Evolutionary conservation across 805 yeast species (phyloP).

Genomic region (Teunomyces gatunensis): DNA sequence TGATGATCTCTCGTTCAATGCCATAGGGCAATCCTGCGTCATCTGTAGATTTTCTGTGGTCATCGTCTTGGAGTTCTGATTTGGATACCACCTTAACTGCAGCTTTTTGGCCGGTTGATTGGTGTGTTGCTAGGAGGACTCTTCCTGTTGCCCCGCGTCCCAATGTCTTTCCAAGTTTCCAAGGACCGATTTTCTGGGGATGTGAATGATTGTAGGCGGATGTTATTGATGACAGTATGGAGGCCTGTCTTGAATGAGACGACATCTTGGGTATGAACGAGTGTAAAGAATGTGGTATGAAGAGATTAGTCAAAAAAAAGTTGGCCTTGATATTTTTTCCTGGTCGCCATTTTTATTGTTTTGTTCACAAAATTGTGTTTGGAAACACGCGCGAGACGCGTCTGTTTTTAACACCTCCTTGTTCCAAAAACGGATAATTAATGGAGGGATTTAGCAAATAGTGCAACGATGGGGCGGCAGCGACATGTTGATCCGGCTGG

Average conservation of each 20-base stretch:
- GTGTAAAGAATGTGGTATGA: neutral
- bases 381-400: conserved; percentile 4
- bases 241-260: conserved; percentile 57
- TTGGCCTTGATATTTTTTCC: neutral
- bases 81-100: conserved; percentile 84
- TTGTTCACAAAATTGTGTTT: conserved; percentile 1
- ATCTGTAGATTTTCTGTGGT: conserved; percentile 33
- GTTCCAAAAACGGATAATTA: neutral
- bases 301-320: neutral
- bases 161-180: conserved; percentile 75
- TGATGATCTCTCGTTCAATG: conserved; percentile 94
- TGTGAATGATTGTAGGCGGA: conserved; percentile 44
- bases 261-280: conserved; percentile 2
- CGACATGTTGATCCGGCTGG: neutral
- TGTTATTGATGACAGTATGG: conserved; percentile 55
- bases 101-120: conserved; percentile 67
- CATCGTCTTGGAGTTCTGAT: conserved; percentile 43
- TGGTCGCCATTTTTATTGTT: neutral
- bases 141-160: conserved; percentile 85
- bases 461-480: neutral
- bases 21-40: conserved; percentile 85
- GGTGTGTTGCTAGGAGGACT: conserved; percentile 71
- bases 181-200: conserved; percentile 68
- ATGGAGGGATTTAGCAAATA: neutral
- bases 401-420: conserved; percentile 3